Evolutionary conservation across 495 filamentous ascomycete genomes (phyloP).

Genomic region (Penicillium taxi): DNA sequence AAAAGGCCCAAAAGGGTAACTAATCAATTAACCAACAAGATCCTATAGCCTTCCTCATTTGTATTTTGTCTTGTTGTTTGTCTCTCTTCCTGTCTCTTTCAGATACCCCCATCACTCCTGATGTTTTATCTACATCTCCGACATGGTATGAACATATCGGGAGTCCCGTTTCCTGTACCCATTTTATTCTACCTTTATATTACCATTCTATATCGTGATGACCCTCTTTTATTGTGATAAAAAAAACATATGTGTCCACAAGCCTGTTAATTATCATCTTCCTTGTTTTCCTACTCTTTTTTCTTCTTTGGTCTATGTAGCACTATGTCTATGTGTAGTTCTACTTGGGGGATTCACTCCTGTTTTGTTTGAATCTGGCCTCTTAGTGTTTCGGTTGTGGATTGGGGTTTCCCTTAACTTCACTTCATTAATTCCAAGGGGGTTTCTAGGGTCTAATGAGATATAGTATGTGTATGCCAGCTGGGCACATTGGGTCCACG

Average conservation of each 20-base stretch:
- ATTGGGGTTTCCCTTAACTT: constrained; percentile 1
- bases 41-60: neutral
- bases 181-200: no score
- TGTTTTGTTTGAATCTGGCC: constrained; percentile 5
- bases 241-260: constrained; percentile 17
- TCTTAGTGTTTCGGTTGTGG: constrained; percentile 7
- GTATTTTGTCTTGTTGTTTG: constrained; percentile 9
- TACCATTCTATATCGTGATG: constrained; percentile 10
- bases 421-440: constrained; percentile 2
- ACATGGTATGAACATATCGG: constrained; percentile 17
- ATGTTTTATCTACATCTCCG: constrained; percentile 30
- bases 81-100: constrained; percentile 30
- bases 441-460: constrained; percentile 1
- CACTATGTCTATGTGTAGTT: constrained; percentile 7
- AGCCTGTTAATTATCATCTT: constrained; percentile 4
- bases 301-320: constrained; percentile 8
- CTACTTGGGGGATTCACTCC: neutral
- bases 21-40: constrained; percentile 17
- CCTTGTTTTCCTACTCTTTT: constrained; percentile 3
- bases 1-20: constrained; percentile 62
- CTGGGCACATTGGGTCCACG: no score
- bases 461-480: constrained; percentile 10
- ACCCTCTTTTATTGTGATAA: constrained; percentile 19
- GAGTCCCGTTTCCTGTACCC: constrained; percentile 14
- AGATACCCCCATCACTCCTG: constrained; percentile 36